Percentiles rank a stretch among this genome's conserved stretches.
Evolutionary conservation across 176 grass and related monocot genomes (phyloP).

Genomic region (Triticum dicoccoides): DNA sequence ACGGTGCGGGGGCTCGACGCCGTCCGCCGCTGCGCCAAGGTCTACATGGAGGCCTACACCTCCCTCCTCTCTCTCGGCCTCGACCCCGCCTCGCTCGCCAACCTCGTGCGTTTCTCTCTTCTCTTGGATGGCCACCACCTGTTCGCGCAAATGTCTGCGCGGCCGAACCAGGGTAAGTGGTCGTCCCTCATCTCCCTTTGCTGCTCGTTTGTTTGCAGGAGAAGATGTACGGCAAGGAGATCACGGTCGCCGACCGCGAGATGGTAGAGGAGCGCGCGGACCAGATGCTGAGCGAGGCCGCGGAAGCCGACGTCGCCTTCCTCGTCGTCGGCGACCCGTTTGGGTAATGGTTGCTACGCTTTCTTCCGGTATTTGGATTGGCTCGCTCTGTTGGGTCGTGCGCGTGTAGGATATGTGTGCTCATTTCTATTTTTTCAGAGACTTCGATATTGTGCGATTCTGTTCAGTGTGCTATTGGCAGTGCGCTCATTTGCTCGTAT

Average conservation of each 20-base stretch:
- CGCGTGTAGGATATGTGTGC: neutral
- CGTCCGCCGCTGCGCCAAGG: slow-evolving; percentile 61
- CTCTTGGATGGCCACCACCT: neutral
- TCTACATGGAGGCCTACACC: slow-evolving; percentile 95
- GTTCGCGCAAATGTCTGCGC: slow-evolving; percentile 6
- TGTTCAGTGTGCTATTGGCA: neutral
- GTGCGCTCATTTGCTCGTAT: neutral
- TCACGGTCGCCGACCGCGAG: slow-evolving; percentile 78
- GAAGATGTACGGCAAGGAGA: slow-evolving; percentile 82
- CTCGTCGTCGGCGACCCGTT: slow-evolving; percentile 93
- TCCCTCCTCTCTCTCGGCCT: slow-evolving; percentile 88
- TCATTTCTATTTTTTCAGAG: neutral
- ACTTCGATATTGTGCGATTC: neutral
- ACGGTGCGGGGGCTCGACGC: slow-evolving; percentile 81
- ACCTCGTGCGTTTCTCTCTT: slow-evolving; percentile 39
- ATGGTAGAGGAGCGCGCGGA: slow-evolving; percentile 93
- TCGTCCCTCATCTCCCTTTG: slow-evolving; percentile 1
- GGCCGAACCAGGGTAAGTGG: neutral
- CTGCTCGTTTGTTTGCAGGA: slow-evolving; percentile 38
- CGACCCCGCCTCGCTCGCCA: slow-evolving; percentile 65
- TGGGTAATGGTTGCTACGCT: slow-evolving; percentile 43
- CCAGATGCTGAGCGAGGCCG: slow-evolving; percentile 53
- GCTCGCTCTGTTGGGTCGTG: neutral
- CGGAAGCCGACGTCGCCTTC: slow-evolving; percentile 59
- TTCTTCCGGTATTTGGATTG: neutral